phyloP scores from a whole-genome alignment of 2,329 filamentous ascomycete species.

The Uncinocarpus reesii region DNA sequence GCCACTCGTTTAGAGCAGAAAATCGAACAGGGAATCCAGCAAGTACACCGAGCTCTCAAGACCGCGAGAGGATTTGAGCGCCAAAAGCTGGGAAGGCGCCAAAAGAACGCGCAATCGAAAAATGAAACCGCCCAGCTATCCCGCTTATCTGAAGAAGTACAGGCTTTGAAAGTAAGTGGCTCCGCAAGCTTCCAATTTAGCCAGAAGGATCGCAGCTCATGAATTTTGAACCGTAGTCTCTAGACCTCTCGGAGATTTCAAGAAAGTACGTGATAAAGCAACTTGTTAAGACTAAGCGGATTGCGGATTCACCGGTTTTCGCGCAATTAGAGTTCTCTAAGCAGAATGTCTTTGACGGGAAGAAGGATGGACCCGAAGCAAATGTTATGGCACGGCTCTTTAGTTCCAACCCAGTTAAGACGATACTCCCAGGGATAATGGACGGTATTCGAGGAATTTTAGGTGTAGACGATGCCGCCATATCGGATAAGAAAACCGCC shows the following conservation, averaged over 20 bases:
- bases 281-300: constrained; percentile 47
- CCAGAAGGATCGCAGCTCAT: background rate
- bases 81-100: constrained; percentile 51
- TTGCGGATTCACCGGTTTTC: constrained; percentile 43
- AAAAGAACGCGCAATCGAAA: constrained; percentile 44
- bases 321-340: constrained; percentile 28
- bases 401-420: constrained; percentile 50
- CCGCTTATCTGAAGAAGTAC: constrained; percentile 46
- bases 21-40: constrained; percentile 42
- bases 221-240: constrained; percentile 28
- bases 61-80: constrained; percentile 51
- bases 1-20: constrained; percentile 36
- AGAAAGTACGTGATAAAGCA: constrained; percentile 48
- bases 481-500: background rate
- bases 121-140: constrained; percentile 33
- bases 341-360: constrained; percentile 29
- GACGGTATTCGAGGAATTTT: constrained; percentile 32
- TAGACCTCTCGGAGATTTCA: constrained; percentile 43
- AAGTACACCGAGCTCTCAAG: constrained; percentile 46
- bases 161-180: constrained; percentile 44
- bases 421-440: constrained; percentile 42
- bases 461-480: constrained; percentile 21
- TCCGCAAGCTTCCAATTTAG: background rate
- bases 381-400: constrained; percentile 52
- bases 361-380: constrained; percentile 37